Percentiles rank a stretch among this genome's conserved stretches.
Conservation (phyloP, 148 eudicot species). For the Pharnaceum exiguum region DNA sequence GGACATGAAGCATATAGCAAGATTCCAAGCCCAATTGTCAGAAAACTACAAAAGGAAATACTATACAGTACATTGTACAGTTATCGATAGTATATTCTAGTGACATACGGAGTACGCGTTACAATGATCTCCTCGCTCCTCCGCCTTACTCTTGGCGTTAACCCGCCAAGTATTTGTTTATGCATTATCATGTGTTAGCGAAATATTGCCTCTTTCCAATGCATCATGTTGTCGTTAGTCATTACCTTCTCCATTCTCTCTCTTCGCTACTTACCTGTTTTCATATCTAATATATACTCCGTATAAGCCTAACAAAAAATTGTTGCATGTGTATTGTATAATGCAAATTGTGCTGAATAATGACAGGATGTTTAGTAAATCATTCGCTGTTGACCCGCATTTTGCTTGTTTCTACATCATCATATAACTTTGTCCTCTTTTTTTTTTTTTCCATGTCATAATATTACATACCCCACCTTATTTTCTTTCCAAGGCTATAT, state of each 20-base stretch:
- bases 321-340: slow-evolving; percentile 25
- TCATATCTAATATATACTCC: not conserved
- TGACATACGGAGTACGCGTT: no score
- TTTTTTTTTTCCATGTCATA: not conserved
- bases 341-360: slow-evolving; percentile 11
- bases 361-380: slow-evolving; percentile 6
- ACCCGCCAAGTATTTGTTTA: slow-evolving; percentile 11
- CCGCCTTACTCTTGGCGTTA: not conserved
- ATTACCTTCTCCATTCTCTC: slow-evolving; percentile 4
- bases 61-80: no score
- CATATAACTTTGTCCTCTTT: slow-evolving; percentile 18
- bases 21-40: no score
- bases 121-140: no score
- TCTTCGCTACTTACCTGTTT: slow-evolving; percentile 5
- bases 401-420: slow-evolving; percentile 24
- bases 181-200: slow-evolving; percentile 25
- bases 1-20: no score
- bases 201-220: slow-evolving; percentile 19
- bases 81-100: no score
- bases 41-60: no score
- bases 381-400: slow-evolving; percentile 33
- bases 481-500: slow-evolving; percentile 25
- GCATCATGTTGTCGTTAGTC: slow-evolving; percentile 2
- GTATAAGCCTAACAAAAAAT: slow-evolving; percentile 5
- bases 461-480: slow-evolving; percentile 11